Conservation (phyloP, 176 grass and related monocot genomes). For the Oropetium thomaeum region DNA sequence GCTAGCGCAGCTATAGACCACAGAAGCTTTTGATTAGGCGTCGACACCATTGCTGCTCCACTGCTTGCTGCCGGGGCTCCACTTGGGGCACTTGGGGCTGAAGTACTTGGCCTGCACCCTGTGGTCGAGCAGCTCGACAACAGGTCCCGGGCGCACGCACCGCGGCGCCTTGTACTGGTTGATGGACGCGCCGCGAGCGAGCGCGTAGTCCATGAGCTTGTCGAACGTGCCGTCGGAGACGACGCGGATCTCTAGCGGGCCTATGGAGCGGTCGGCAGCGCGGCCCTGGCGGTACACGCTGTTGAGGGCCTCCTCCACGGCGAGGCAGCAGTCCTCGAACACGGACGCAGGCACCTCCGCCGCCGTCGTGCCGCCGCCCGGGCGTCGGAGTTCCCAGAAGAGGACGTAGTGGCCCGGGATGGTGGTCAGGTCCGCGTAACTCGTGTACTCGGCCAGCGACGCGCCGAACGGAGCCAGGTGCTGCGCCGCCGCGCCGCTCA, state of each 20-base stretch:
- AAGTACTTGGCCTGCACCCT: slow-evolving; percentile 38
- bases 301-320: slow-evolving; percentile 57
- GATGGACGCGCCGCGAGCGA: slow-evolving; percentile 54
- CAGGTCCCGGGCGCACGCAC: slow-evolving; percentile 48
- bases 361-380: not conserved
- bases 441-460: slow-evolving; percentile 77
- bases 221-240: slow-evolving; percentile 53
- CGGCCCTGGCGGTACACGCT: slow-evolving; percentile 67
- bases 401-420: slow-evolving; percentile 73
- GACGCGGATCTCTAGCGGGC: slow-evolving; percentile 64
- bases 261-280: slow-evolving; percentile 47
- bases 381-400: slow-evolving; percentile 73
- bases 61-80: slow-evolving; percentile 39
- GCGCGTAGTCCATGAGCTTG: slow-evolving; percentile 67
- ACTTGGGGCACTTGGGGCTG: slow-evolving; percentile 52
- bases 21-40: not conserved
- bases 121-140: slow-evolving; percentile 46
- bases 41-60: slow-evolving; percentile 9
- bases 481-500: slow-evolving; percentile 37
- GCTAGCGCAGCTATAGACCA: no score
- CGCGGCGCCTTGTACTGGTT: slow-evolving; percentile 83
- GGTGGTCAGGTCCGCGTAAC: slow-evolving; percentile 44
- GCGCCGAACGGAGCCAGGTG: slow-evolving; percentile 41
- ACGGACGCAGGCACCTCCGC: slow-evolving; percentile 40
- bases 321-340: slow-evolving; percentile 61